phyloP scores from a whole-genome alignment of 306 rosid species.

The Cucumis melo region DNA sequence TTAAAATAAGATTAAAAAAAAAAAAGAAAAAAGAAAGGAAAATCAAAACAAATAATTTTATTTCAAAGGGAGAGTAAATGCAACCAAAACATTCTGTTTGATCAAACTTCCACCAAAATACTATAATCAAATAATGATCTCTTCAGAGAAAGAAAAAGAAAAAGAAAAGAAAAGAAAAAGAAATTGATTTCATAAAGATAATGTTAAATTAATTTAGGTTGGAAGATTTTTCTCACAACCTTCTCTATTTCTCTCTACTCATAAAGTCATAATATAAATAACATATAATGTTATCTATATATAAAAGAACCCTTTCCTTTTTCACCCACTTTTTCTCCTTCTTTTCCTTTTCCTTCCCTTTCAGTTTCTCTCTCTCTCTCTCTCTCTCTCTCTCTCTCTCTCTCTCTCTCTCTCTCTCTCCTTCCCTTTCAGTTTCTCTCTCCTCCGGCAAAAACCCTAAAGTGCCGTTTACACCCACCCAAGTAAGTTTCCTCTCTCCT shows the following conservation, averaged over 20 bases:
- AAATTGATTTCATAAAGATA: not conserved
- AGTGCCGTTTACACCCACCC: constrained; percentile 94
- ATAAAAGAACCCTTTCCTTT: not conserved
- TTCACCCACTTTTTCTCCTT: not conserved
- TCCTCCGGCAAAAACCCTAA: constrained; percentile 96
- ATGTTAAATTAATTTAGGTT: not conserved
- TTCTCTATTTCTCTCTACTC: not conserved
- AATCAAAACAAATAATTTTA: too few species aligned
- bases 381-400: constrained; percentile 34
- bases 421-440: constrained; percentile 18
- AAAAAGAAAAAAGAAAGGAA: too few species aligned
- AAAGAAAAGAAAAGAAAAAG: not conserved
- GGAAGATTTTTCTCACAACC: not conserved
- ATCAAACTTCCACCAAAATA: not conserved
- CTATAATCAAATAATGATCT: not conserved
- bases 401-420: not conserved
- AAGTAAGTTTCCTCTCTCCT: constrained; percentile 76
- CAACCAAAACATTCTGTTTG: not conserved
- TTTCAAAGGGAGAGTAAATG: not conserved
- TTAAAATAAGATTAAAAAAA: too few species aligned
- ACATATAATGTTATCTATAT: not conserved
- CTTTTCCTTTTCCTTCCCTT: not conserved
- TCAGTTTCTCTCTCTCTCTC: not conserved
- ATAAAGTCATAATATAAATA: not conserved
- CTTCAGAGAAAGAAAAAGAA: too few species aligned